Evolutionary conservation across 2,329 filamentous ascomycete genomes (phyloP), one percentile per base, ranked within the genome.

Genomic region (Colletotrichum costaricense): DNA sequence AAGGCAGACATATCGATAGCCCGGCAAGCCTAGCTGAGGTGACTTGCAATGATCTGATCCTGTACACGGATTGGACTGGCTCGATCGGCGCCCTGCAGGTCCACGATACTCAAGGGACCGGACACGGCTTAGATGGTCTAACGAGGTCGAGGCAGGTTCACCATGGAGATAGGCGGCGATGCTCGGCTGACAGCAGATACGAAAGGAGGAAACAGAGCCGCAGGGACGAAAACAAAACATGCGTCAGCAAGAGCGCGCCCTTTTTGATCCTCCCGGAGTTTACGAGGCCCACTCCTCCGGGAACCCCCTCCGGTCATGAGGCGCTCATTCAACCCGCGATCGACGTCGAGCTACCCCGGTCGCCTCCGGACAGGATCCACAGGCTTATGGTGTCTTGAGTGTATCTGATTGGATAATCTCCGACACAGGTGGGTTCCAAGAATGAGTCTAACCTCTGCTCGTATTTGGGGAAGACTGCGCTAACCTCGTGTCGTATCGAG

Each of bases 361-460:
- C 19, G 14, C 6, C 24, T 30, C 42, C 42, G 12, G 56, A 14
- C 2, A 12, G 24, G 11, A 33, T 62, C 33, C 22, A 14, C 4
- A 46, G 16, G 16, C 16, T 0, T 28, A 12, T 35, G 16, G 8
- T 4, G 12, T n/a, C 28, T 28, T 2, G 4, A 5, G 22, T 19
- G 5, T 5, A n/a, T 12, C 2, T 28, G 56, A 19, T 28, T n/a
- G 42, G 59, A 12, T 66, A 16, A 49, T 24, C 46, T 52, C 52
- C 16, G 22, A 33, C 11, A 16, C 9, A 19, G 28, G 28, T 2
- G 16, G 16, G 26, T 12, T 3, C 26, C 1, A 16, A 35, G 11
- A 22, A 35, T 16, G 46, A 16, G 63, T 49, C 63, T 66, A 66
- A 57, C 63, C 63, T 46, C 63, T 24, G 52, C 26, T 57, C 63